Base-by-base conservation (phyloP, 768 basidiomycete species). In the Podaxis sp. region DNA sequence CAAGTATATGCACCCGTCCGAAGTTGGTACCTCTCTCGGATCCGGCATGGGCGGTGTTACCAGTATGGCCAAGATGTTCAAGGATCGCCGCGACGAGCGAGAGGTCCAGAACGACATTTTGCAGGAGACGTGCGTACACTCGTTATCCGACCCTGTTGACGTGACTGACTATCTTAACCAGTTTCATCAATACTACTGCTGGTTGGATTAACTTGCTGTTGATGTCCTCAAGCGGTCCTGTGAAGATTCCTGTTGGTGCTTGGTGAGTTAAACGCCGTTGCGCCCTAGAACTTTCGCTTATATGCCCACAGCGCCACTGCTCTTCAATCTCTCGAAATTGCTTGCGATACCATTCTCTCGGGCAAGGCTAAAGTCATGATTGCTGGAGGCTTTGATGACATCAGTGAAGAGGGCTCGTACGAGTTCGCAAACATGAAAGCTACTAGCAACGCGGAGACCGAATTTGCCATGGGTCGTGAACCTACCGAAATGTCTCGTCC, bases 361-460 rank as follows among this genome's bases (percentile, higher is more conserved):
- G 93, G 96, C 65, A 99, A 99, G 75, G 97, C 97, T 38, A 99
- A 99, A 79, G 89, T 99, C 72, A 99, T 99, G 97, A 89, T 99
- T 64, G 92, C 96, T 39, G 97, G 97, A 73, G 97, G 97, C 63
- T 98, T 96, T 79, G 97, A 99, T 71, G 97, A 99, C 74, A 86
- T 99, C 74, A 92, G 90, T 66, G 97, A 99, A 76, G 97, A 99
- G 77, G 97, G 96, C 17, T 98, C 96, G 7, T 98, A 89, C 75
- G 96, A 99, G 75, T 99, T 99, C 76, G 97, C 95, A 55, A 98
- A 99, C 81, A 99, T 99, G 97, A 97, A 98, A 77, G 97, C 97
- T 1, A 99, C 97, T 4, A 94, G 92, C 77, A 98, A 96, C 71
- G 90, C 96, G 1, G 93, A 95, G 75, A 93, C 93, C 33, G 97